phyloP scores from a whole-genome alignment of 768 basidiomycete species.

The Pulveroboletus sp. region DNA sequence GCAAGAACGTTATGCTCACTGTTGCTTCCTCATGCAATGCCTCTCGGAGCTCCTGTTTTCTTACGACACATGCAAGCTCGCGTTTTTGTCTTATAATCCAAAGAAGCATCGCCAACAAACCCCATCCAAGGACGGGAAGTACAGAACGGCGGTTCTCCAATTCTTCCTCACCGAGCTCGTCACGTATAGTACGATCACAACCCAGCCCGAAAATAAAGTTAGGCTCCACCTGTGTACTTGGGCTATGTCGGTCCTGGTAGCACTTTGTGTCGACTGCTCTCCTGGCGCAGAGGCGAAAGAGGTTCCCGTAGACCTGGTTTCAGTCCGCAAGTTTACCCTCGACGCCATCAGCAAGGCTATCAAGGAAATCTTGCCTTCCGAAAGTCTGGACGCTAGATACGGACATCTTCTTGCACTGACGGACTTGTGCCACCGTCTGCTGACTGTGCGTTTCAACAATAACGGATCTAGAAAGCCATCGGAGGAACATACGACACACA shows the following conservation, averaged over 20 bases:
- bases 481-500: conserved; percentile 78
- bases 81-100: conserved; percentile 75
- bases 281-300: conserved; percentile 69
- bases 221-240: conserved; percentile 69
- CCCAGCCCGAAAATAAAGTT: conserved; percentile 53
- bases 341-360: conserved; percentile 84
- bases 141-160: conserved; percentile 62
- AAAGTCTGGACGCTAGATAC: conserved; percentile 72
- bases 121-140: conserved; percentile 66
- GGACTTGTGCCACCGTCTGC: conserved; percentile 82
- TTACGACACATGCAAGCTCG: conserved; percentile 85
- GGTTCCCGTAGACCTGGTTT: conserved; percentile 69
- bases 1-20: conserved; percentile 44
- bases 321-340: conserved; percentile 88
- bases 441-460: conserved; percentile 72
- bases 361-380: conserved; percentile 65
- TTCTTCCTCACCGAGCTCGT: conserved; percentile 83
- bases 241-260: conserved; percentile 87
- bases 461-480: conserved; percentile 46
- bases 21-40: conserved; percentile 86
- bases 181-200: conserved; percentile 67
- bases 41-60: conserved; percentile 91
- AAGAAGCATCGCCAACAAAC: conserved; percentile 54
- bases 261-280: conserved; percentile 86
- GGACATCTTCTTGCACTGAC: conserved; percentile 83